A percentile compares a stretch with the other conserved stretches of the same genome.
phyloP scores from a whole-genome alignment of 768 basidiomycete genomes.

The Mycena galericulata region DNA sequence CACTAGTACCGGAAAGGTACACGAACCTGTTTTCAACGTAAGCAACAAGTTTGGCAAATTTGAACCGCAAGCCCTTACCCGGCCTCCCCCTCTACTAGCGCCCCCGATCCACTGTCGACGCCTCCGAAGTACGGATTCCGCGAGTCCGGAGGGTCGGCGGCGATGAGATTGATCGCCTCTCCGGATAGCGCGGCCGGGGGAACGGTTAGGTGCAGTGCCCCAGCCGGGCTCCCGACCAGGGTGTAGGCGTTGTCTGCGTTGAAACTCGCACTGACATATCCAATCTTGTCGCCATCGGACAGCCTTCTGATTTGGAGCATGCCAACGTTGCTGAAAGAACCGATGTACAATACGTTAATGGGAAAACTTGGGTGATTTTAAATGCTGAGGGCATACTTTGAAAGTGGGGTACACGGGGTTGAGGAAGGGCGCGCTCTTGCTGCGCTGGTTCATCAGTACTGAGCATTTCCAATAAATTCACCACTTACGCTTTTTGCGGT shows the following conservation, averaged over 20 bases:
- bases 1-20: conserved; percentile 1
- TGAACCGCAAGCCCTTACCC: neutral
- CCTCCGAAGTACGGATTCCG: conserved; percentile 3
- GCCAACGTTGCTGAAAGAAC: neutral
- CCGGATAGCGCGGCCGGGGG: conserved; percentile 6
- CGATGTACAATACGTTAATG: too few species aligned
- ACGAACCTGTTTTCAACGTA: neutral
- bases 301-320: neutral
- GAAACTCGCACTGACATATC: neutral
- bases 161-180: conserved; percentile 1
- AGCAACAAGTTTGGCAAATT: neutral
- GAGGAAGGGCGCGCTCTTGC: neutral
- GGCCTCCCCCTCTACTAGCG: neutral
- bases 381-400: neutral
- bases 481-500: conserved; percentile 2
- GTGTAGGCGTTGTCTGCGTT: conserved; percentile 14
- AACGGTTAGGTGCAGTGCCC: neutral
- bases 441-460: neutral
- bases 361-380: neutral
- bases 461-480: neutral
- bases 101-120: neutral
- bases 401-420: neutral
- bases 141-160: neutral
- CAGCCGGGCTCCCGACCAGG: neutral
- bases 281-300: conserved; percentile 1